Percentiles rank a stretch among this genome's conserved stretches.
Conservation (phyloP, 2,329 filamentous ascomycete species). For the Colletotrichum godetiae region DNA sequence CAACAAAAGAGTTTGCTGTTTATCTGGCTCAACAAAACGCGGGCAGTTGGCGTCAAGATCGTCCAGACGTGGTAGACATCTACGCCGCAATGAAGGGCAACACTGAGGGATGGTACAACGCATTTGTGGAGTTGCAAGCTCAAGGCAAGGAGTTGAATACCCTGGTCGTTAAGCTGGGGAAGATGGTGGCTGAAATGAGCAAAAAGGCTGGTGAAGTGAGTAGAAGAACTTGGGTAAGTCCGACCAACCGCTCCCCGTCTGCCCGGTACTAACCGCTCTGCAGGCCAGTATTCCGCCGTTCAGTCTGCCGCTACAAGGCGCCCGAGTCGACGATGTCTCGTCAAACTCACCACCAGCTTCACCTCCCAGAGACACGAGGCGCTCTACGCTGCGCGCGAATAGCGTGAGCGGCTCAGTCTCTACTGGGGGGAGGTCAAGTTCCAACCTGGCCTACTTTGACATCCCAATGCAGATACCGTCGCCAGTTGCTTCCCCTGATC, state of each 20-base stretch:
- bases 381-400: conserved; percentile 32
- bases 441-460: conserved; percentile 40
- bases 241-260: background rate
- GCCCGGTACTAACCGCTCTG: background rate
- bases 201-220: conserved; percentile 86
- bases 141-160: conserved; percentile 78
- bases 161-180: conserved; percentile 77
- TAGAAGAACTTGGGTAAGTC: conserved; percentile 77
- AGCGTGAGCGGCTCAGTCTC: conserved; percentile 34
- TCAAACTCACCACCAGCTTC: conserved; percentile 39
- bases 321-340: conserved; percentile 30
- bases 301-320: conserved; percentile 38
- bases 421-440: conserved; percentile 27
- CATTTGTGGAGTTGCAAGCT: conserved; percentile 79
- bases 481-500: conserved; percentile 21
- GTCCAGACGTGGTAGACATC: conserved; percentile 75
- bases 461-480: conserved; percentile 35
- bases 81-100: conserved; percentile 94
- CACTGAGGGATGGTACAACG: conserved; percentile 87
- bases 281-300: conserved; percentile 38
- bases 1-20: conserved; percentile 79
- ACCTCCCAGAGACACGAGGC: conserved; percentile 35
- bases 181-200: conserved; percentile 87
- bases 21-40: conserved; percentile 78
- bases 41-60: conserved; percentile 69